phyloP scores from a whole-genome alignment of 352 stramenopile genomes.

The Lagenidium giganteum region DNA sequence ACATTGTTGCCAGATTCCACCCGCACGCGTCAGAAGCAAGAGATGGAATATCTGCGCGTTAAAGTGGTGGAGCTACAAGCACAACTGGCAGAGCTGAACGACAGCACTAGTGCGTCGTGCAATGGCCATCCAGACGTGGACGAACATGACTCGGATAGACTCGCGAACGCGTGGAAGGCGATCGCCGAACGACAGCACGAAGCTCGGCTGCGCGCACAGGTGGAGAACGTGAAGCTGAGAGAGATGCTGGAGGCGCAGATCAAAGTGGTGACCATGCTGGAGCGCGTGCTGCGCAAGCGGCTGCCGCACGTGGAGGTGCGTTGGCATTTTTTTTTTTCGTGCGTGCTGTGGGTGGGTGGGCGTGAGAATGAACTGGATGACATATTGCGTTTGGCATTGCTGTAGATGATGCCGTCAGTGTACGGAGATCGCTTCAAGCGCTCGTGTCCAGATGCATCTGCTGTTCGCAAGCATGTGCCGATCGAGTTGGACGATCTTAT shows the following conservation, averaged over 20 bases:
- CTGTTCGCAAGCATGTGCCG: too few relatives aligned
- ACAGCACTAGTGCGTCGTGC: neutral
- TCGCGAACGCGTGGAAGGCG: constrained; percentile 17
- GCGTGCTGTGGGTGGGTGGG: too few relatives aligned
- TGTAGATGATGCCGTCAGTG: too few relatives aligned
- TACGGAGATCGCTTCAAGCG: too few relatives aligned
- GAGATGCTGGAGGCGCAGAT: constrained; percentile 32
- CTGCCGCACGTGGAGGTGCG: neutral
- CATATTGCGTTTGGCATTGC: too few relatives aligned
- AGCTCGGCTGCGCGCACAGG: constrained; percentile 20
- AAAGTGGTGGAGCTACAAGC: constrained; percentile 37
- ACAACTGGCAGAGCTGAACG: constrained; percentile 18
- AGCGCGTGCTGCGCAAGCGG: constrained; percentile 34
- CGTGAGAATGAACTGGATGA: too few relatives aligned
- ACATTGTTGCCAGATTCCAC: constrained; percentile 13
- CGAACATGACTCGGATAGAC: constrained; percentile 7
- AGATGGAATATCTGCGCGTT: constrained; percentile 40
- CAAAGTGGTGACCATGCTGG: constrained; percentile 40
- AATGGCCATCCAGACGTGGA: neutral
- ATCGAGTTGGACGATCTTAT: constrained; percentile 5
- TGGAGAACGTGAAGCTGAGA: constrained; percentile 21
- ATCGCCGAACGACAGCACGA: constrained; percentile 22
- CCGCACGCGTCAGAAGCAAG: constrained; percentile 42
- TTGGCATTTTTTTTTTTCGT: constrained; percentile 1
- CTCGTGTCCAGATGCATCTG: too few relatives aligned